Evolutionary conservation across 257 asterid species (phyloP), one percentile per base, ranked within the genome.

Genomic region (Anisodus tanguticus): DNA sequence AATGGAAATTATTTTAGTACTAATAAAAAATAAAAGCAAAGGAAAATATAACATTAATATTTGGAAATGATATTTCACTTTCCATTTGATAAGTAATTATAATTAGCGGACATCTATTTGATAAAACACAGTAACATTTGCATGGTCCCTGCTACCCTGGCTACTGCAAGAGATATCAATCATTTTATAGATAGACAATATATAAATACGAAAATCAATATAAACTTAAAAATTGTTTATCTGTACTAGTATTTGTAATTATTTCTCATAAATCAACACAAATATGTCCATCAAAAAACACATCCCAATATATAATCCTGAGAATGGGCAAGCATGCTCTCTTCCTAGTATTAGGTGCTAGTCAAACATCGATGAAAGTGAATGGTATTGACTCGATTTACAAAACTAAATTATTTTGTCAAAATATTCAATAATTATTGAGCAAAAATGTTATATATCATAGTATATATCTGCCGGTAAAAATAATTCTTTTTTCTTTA

Each of bases 271-370:
- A 10, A 72, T 72, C 17, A 76, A 12, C 13, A 7, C 47, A 59
- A 49, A n/a, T 49, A 82, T 62, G 62, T 85, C 85, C 81, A 83
- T 70, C 86, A 87, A 86, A 85, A 71, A 47, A 47, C 92, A 86
- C 83, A 88, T 85, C 91, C 95, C 92, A 72, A 82, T 83, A 79
- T 76, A 89, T 85, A 90, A 86, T 89, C 92, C 92, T 72, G 83
- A 63, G 89, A 90, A 88, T 88, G 88, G 92, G 93, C 91, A 83
- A 66, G 58, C 62, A 74, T 58, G 85, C 86, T 87, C 86, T 84
- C 83, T 87, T 86, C 80, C 81, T 70, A 19, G 4, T 51, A 67
- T 82, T 35, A 57, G 60, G 66, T 64, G 64, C 12, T 49, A 22
- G 81, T 74, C 81, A 49, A 74, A 74, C 81, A 47, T 49, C 11